Evolutionary conservation across 345 rosid genomes (phyloP).

Genomic region (Cardamine resedifolia): DNA sequence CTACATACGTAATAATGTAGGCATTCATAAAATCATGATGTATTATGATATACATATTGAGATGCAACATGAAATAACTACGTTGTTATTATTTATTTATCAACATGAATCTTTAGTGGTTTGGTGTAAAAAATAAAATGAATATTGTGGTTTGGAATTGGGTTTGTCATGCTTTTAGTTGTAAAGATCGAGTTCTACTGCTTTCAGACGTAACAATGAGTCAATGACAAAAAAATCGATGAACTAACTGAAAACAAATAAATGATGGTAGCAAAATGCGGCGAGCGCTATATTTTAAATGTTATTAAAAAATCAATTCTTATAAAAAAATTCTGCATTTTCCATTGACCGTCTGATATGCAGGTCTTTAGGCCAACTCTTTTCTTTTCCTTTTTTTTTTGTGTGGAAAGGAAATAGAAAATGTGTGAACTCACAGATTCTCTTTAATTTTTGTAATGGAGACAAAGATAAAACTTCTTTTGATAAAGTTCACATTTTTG

Average conservation of each 20-base stretch:
- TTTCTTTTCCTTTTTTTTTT: background rate
- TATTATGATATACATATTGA: background rate
- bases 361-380: slow-evolving; percentile 2
- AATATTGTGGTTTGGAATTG: background rate
- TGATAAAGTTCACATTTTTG: slow-evolving; percentile 11
- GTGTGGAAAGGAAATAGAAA: background rate
- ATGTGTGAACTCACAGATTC: slow-evolving; percentile 15
- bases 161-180: background rate
- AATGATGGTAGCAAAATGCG: too few species aligned
- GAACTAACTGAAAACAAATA: too few species aligned
- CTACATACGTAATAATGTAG: slow-evolving; percentile 13
- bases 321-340: background rate
- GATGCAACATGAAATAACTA: background rate
- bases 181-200: background rate
- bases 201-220: too few species aligned
- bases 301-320: too few species aligned
- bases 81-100: background rate
- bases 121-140: background rate
- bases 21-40: slow-evolving; percentile 1
- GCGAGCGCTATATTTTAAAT: too few species aligned
- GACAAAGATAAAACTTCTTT: slow-evolving; percentile 5
- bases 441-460: background rate
- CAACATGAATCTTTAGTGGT: background rate
- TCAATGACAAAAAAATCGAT: too few species aligned
- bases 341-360: background rate